Conservation (phyloP, 768 basidiomycete genomes). For the Serendipita vermifera region DNA sequence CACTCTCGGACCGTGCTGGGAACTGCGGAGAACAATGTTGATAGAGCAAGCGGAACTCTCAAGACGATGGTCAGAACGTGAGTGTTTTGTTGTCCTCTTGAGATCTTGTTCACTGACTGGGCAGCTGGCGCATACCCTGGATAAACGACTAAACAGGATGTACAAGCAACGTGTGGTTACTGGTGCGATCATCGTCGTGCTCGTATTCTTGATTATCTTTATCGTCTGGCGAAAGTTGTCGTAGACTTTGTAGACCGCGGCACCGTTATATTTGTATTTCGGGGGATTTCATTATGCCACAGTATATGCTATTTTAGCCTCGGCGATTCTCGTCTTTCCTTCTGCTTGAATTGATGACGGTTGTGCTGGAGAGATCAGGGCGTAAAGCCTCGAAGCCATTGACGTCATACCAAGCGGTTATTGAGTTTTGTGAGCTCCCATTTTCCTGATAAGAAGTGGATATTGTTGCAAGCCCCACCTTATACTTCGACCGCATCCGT, state of each 20-base stretch:
- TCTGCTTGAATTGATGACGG: no score
- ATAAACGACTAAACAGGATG: slow-evolving; percentile 49
- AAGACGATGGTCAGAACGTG: slow-evolving; percentile 95
- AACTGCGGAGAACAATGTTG: slow-evolving; percentile 78
- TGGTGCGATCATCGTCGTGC: slow-evolving; percentile 69
- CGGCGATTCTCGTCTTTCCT: no score
- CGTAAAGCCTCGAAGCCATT: neutral
- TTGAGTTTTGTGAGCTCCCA: neutral
- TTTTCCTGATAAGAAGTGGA: no score
- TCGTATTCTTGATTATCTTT: slow-evolving; percentile 68
- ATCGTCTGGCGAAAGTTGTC: slow-evolving; percentile 67
- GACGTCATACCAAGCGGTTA: neutral
- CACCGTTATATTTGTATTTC: neutral
- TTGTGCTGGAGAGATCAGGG: neutral
- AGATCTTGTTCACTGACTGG: neutral
- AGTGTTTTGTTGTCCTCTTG: slow-evolving; percentile 20
- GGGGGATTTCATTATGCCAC: neutral
- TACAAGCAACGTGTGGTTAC: slow-evolving; percentile 91
- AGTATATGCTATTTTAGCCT: no score
- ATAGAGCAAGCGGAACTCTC: slow-evolving; percentile 79
- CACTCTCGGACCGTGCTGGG: slow-evolving; percentile 84
- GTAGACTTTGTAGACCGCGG: neutral
- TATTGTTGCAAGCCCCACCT: no score
- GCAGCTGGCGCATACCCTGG: neutral
- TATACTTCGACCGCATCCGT: no score